phyloP scores from a whole-genome alignment of 768 basidiomycete species.

The Mycena amicta region DNA sequence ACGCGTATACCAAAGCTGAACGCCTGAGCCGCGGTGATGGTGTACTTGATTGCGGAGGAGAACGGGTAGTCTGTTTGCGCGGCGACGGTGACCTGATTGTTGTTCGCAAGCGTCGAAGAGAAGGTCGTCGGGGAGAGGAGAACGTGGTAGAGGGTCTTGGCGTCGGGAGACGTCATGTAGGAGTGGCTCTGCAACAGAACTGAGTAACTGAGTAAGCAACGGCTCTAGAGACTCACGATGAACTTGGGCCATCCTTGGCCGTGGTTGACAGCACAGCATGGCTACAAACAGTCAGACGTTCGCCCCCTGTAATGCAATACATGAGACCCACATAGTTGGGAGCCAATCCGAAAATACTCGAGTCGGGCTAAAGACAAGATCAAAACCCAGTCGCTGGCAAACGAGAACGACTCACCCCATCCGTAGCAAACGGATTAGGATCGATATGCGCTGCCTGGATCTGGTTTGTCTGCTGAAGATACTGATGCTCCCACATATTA shows the following conservation, averaged over 20 bases:
- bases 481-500: constrained; percentile 19
- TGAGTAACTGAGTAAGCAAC: not conserved
- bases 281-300: constrained; percentile 2
- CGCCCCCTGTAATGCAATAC: not conserved
- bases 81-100: constrained; percentile 13
- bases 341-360: constrained; percentile 11
- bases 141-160: constrained; percentile 16
- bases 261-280: constrained; percentile 19
- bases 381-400: not conserved
- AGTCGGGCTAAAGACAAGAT: constrained; percentile 5
- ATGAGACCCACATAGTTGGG: constrained; percentile 17
- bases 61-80: constrained; percentile 19
- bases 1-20: constrained; percentile 20
- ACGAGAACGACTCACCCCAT: constrained; percentile 7
- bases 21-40: constrained; percentile 5
- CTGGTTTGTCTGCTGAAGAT: constrained; percentile 19
- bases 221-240: constrained; percentile 2
- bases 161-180: constrained; percentile 16
- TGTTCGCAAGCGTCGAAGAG: constrained; percentile 12
- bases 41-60: constrained; percentile 14
- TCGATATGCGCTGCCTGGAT: constrained; percentile 14
- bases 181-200: constrained; percentile 10
- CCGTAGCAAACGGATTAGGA: constrained; percentile 17
- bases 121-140: constrained; percentile 18
- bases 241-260: constrained; percentile 22